Evolutionary conservation across 345 rosid genomes (phyloP).

Genomic region (Aegle marmelos): DNA sequence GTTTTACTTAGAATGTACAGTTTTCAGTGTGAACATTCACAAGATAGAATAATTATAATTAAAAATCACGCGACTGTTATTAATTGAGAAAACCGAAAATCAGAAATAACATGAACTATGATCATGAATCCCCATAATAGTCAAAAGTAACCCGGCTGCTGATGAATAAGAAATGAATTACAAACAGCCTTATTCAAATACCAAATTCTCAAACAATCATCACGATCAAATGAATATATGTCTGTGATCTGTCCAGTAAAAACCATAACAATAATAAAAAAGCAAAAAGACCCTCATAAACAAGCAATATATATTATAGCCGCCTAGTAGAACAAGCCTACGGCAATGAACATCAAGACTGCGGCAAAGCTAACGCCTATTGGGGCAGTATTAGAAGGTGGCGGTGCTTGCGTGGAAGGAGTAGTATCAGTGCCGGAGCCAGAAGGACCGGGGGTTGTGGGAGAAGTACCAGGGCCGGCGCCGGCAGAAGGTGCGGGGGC

Average conservation of each 20-base stretch:
- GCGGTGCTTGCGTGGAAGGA: neutral
- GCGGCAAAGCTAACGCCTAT: constrained; percentile 9
- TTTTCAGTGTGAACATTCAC: too few relatives aligned
- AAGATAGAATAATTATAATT: neutral
- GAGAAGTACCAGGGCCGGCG: neutral
- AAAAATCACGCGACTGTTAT: neutral
- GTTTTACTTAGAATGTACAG: too few relatives aligned
- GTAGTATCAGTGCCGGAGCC: neutral
- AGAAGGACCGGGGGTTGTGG: neutral
- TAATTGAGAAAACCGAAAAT: neutral
- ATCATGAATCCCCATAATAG: neutral
- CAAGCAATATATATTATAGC: neutral
- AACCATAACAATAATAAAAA: neutral
- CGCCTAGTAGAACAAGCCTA: constrained; percentile 9
- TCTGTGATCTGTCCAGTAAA: neutral
- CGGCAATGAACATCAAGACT: neutral
- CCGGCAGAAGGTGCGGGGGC: neutral
- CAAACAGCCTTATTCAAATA: constrained; percentile 4
- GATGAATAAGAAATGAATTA: neutral
- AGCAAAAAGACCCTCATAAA: neutral
- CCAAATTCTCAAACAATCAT: neutral
- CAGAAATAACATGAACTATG: neutral
- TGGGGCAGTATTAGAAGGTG: constrained; percentile 14
- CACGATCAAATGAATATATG: neutral
- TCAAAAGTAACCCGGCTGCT: neutral